A percentile compares a stretch with the other conserved stretches of the same genome.
phyloP scores from a whole-genome alignment of 331 rosid species.

The Rhamnella rubrinervis region DNA sequence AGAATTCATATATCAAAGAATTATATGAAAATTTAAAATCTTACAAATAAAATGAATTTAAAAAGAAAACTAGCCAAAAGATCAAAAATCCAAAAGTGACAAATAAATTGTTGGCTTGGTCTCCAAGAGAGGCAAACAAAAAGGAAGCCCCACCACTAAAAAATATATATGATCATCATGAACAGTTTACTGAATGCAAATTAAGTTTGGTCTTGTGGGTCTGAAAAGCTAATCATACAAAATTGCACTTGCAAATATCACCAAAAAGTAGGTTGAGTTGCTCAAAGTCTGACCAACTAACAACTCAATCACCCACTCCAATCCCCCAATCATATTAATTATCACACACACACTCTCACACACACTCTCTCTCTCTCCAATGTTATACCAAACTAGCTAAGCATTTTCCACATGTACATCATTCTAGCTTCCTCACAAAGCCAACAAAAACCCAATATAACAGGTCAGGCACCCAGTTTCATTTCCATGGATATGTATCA shows the following conservation, averaged over 20 bases:
- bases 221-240: constrained; percentile 20
- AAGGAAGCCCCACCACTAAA: constrained; percentile 37
- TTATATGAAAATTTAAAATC: neutral
- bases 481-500: neutral
- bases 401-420: constrained; percentile 42
- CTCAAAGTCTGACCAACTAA: constrained; percentile 58
- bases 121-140: constrained; percentile 48
- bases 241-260: constrained; percentile 17
- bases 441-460: constrained; percentile 30
- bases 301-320: constrained; percentile 57
- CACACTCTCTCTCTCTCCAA: constrained; percentile 10
- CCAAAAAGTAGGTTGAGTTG: constrained; percentile 43
- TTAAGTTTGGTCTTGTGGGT: constrained; percentile 22
- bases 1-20: neutral
- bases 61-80: neutral
- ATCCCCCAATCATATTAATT: constrained; percentile 31
- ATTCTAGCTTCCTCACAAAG: constrained; percentile 59
- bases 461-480: constrained; percentile 1
- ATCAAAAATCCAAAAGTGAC: neutral
- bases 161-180: constrained; percentile 10
- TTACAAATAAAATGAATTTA: neutral
- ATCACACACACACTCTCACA: constrained; percentile 1
- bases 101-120: constrained; percentile 31
- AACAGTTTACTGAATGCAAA: neutral
- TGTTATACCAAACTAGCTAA: constrained; percentile 49